Conservation (phyloP, 2,329 filamentous ascomycete genomes). For the Xylaria sp. region DNA sequence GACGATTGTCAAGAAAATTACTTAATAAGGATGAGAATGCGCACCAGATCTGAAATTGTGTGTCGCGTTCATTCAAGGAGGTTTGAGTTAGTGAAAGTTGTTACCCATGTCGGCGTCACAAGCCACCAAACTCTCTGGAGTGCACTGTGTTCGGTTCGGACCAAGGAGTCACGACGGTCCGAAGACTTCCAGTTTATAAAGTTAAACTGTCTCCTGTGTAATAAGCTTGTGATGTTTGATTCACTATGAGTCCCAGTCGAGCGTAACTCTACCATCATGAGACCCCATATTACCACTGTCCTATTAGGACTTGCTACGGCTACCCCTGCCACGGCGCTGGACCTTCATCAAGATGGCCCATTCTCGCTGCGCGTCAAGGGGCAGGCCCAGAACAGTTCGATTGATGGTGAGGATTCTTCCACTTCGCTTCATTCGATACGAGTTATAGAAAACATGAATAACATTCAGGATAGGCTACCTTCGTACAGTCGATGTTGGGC, state of each 20-base stretch:
- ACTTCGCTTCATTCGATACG: no score
- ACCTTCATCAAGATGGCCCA: constrained; percentile 19
- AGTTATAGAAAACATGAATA: constrained; percentile 1
- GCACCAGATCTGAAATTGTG: neutral
- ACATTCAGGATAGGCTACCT: constrained; percentile 16
- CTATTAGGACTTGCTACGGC: constrained; percentile 20
- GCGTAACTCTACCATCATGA: constrained; percentile 2
- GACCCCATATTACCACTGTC: constrained; percentile 1
- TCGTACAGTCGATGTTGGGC: constrained; percentile 8
- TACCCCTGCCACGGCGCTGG: neutral
- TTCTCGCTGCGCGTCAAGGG: constrained; percentile 27
- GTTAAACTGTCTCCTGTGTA: no score
- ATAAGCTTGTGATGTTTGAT: neutral
- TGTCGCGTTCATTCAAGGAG: no score
- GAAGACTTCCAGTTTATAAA: neutral
- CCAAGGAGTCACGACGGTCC: neutral
- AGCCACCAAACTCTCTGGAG: no score
- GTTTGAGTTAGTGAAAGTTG: no score
- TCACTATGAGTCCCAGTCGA: neutral
- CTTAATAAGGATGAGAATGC: neutral
- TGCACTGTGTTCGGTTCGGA: neutral
- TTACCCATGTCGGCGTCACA: no score
- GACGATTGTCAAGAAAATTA: neutral
- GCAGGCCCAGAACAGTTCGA: constrained; percentile 19
- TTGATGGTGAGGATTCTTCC: constrained; percentile 30